Evolutionary conservation across 1,139 yeast species (phyloP).

Genomic region (Citeromyces siamensis): DNA sequence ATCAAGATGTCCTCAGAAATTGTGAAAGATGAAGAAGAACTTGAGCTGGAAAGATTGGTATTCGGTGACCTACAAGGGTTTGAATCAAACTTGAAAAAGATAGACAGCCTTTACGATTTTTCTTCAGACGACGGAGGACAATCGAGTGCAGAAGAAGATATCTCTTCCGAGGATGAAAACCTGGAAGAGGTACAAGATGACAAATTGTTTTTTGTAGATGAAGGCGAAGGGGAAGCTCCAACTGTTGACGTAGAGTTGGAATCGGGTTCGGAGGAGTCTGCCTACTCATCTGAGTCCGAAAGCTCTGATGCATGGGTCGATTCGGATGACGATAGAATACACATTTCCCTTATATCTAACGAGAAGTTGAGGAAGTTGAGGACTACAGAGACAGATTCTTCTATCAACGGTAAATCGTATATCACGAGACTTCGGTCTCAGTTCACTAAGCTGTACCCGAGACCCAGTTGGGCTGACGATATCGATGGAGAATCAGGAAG

Average conservation of each 20-base stretch:
- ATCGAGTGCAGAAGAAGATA: constrained; percentile 18
- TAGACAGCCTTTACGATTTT: constrained; percentile 42
- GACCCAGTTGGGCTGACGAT: constrained; percentile 73
- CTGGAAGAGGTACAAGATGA: constrained; percentile 38
- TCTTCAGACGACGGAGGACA: constrained; percentile 31
- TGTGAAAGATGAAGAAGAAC: constrained; percentile 69
- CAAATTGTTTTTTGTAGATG: constrained; percentile 55
- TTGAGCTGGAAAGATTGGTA: constrained; percentile 67
- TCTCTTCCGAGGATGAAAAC: constrained; percentile 19
- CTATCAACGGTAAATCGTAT: constrained; percentile 56
- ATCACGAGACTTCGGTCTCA: constrained; percentile 66
- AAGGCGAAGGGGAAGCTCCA: constrained; percentile 26
- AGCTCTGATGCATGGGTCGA: constrained; percentile 65
- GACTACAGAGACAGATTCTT: constrained; percentile 43
- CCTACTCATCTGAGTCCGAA: constrained; percentile 19
- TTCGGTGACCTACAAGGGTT: constrained; percentile 86
- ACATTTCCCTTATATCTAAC: constrained; percentile 45
- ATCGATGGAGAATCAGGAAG: constrained; percentile 16
- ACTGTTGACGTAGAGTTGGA: constrained; percentile 26
- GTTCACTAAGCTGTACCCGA: constrained; percentile 78
- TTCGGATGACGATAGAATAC: constrained; percentile 75
- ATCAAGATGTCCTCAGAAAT: constrained; percentile 10
- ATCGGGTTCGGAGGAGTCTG: constrained; percentile 21
- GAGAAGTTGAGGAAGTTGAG: constrained; percentile 67
- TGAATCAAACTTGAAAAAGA: constrained; percentile 47